These are phyloP conservation scores for Lepraria neglecta DNA, from an alignment of 495 filamentous ascomycete species.

Conservation along the genomic window DNA sequence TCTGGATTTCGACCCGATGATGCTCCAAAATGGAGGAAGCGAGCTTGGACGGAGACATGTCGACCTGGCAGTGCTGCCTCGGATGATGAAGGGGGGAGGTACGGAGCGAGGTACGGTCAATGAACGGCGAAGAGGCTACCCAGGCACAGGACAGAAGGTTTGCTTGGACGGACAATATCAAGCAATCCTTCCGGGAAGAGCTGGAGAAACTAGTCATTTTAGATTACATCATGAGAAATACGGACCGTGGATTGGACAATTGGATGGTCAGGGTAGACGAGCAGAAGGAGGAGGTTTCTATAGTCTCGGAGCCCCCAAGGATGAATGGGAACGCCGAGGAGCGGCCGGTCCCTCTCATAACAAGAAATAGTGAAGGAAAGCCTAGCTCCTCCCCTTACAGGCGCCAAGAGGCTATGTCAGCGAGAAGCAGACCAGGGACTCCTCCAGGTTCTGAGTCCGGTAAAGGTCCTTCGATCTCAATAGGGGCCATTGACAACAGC, in stretches of 20 bases:
- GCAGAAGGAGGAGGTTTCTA: slow-evolving; percentile 71
- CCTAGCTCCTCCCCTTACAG: slow-evolving; percentile 61
- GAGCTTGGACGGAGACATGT: slow-evolving; percentile 80
- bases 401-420: slow-evolving; percentile 77
- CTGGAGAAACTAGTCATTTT: slow-evolving; percentile 95
- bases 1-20: slow-evolving; percentile 67
- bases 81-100: slow-evolving; percentile 68
- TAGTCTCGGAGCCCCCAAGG: slow-evolving; percentile 75
- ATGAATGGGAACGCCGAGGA: slow-evolving; percentile 47
- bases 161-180: slow-evolving; percentile 81
- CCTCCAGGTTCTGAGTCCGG: slow-evolving; percentile 41
- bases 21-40: slow-evolving; percentile 62
- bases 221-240: slow-evolving; percentile 99
- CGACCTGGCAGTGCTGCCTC: slow-evolving; percentile 60
- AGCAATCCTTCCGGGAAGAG: slow-evolving; percentile 89
- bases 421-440: slow-evolving; percentile 57
- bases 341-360: slow-evolving; percentile 50
- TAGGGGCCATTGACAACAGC: slow-evolving; percentile 97
- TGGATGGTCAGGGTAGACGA: slow-evolving; percentile 99
- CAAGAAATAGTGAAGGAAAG: slow-evolving; percentile 33
- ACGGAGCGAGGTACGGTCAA: slow-evolving; percentile 41
- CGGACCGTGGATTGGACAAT: slow-evolving; percentile 92
- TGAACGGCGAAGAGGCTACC: slow-evolving; percentile 44
- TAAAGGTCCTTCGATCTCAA: slow-evolving; percentile 57
- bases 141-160: slow-evolving; percentile 48